Evolutionary conservation across 208 protist genomes (phyloP), one percentile per base, ranked within the genome.

Genomic region (Leishmania mexicana): DNA sequence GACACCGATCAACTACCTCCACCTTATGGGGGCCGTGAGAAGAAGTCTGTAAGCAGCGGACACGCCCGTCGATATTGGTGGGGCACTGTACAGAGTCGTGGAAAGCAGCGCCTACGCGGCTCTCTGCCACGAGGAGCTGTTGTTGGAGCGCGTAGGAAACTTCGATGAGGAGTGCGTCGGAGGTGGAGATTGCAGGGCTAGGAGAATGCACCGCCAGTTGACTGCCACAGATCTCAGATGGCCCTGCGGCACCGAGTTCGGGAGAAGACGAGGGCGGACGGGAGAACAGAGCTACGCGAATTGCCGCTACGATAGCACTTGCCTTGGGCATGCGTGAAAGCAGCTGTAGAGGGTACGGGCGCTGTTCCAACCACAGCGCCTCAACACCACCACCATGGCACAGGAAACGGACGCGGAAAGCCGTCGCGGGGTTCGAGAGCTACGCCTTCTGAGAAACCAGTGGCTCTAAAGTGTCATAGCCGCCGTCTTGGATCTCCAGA

Each of bases 371-470:
- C 24, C 81, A 71, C 54, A 88, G 81, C 4, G 58, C 75, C 24
- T 72, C 65, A 28, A 64, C 77, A 68, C 60, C 45, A 57, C 60
- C 45, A 57, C 81, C 80, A 60, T 82, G 78, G 58, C 73, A 81
- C 8, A 83, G n/a, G 45, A 80, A 88, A 64, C 76, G 78, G 57
- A 76, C 67, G 68, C 72, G 75, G 24, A 85, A 53, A 51, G 40
- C 21, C 1, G 35, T 75, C 7, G 65, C 24, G 1, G 53, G n/a
- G 31, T 85, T 68, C 3, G 75, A 47, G n/a, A 79, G 77, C 77
- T 81, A 57, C 68, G 73, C 77, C 40, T 88, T 78, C n/a, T 81
- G 77, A 51, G 85, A 85, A 19, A 83, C 68, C 68, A 88, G 70
- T 7, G 81, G 78, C 38, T 19, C n/a, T 19, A 65, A 54, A 24